phyloP scores from a whole-genome alignment of 1,284 basidiomycete genomes.

The Sporisorium exsertum region DNA sequence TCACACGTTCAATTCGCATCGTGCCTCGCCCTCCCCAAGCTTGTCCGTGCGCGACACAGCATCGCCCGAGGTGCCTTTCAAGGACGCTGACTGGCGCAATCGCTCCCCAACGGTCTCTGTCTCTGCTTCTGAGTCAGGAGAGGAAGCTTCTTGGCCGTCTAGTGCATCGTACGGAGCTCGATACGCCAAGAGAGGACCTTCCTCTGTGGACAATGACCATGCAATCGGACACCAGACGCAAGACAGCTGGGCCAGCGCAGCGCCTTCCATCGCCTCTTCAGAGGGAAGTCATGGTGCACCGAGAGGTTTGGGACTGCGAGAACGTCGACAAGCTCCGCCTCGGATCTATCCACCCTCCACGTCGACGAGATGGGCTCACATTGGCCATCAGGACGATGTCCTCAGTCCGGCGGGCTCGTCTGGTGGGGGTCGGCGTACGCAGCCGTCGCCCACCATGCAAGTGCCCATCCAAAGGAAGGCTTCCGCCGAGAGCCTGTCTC shows the following conservation, averaged over 20 bases:
- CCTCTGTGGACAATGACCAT: slow-evolving; percentile 27
- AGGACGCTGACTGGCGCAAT: slow-evolving; percentile 29
- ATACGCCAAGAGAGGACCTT: slow-evolving; percentile 7
- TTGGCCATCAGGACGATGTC: slow-evolving; percentile 27
- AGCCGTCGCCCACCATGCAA: slow-evolving; percentile 17
- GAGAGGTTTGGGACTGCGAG: slow-evolving; percentile 41
- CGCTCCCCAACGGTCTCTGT: slow-evolving; percentile 33
- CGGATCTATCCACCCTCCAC: slow-evolving; percentile 57
- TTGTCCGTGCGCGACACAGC: slow-evolving; percentile 15
- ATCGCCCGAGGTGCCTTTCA: slow-evolving; percentile 33
- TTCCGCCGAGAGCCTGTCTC: slow-evolving; percentile 33
- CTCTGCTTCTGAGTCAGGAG: slow-evolving; percentile 23
- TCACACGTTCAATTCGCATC: background rate
- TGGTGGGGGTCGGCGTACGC: slow-evolving; percentile 13
- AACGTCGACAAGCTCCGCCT: slow-evolving; percentile 54
- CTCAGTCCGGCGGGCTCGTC: slow-evolving; percentile 7
- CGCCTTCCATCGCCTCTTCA: slow-evolving; percentile 32
- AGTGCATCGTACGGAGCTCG: background rate
- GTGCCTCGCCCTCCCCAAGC: slow-evolving; percentile 21
- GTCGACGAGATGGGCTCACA: slow-evolving; percentile 40
- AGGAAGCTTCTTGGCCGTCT: slow-evolving; percentile 12
- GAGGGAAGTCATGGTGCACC: slow-evolving; percentile 26
- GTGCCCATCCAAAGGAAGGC: slow-evolving; percentile 27
- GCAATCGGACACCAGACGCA: slow-evolving; percentile 26
- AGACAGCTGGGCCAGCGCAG: slow-evolving; percentile 40